These are phyloP conservation scores for Macadamia tetraphylla DNA, from an alignment of 164 flowering plant genomes.

Conservation along the genomic window DNA sequence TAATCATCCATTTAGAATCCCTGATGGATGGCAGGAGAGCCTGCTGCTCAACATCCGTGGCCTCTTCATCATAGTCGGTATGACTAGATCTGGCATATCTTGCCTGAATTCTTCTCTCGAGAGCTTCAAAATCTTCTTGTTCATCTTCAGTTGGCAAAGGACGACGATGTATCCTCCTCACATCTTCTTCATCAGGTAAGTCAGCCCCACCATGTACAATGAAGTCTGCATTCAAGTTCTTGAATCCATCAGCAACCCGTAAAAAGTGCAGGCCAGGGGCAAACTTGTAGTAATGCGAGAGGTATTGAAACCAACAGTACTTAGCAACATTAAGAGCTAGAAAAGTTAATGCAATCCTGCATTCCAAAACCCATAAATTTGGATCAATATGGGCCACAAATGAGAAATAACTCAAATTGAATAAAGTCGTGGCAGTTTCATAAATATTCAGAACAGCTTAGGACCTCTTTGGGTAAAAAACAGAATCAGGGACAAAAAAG, in stretches of 20 bases:
- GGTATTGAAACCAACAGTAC: too few relatives aligned
- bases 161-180: constrained; percentile 59
- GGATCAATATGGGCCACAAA: too few relatives aligned
- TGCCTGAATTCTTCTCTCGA: constrained; percentile 65
- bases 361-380: too few relatives aligned
- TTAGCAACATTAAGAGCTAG: too few relatives aligned
- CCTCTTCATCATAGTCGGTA: constrained; percentile 80
- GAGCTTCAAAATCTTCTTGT: constrained; percentile 75
- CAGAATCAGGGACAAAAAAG: too few relatives aligned
- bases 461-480: too few relatives aligned
- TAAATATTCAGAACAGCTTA: too few relatives aligned
- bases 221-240: constrained; percentile 47
- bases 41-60: constrained; percentile 96
- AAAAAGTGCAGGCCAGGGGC: background rate
- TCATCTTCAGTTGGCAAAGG: constrained; percentile 63
- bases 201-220: constrained; percentile 61
- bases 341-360: too few relatives aligned
- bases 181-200: constrained; percentile 65
- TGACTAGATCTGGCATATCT: constrained; percentile 63
- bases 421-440: too few relatives aligned
- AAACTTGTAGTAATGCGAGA: too few relatives aligned
- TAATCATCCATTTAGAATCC: constrained; percentile 99
- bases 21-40: constrained; percentile 90
- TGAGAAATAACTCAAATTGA: too few relatives aligned
- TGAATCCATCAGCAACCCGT: background rate